These are phyloP conservation scores for Ephemerocybe angulata DNA, from an alignment of 768 basidiomycete genomes.

Conservation along the genomic window DNA sequence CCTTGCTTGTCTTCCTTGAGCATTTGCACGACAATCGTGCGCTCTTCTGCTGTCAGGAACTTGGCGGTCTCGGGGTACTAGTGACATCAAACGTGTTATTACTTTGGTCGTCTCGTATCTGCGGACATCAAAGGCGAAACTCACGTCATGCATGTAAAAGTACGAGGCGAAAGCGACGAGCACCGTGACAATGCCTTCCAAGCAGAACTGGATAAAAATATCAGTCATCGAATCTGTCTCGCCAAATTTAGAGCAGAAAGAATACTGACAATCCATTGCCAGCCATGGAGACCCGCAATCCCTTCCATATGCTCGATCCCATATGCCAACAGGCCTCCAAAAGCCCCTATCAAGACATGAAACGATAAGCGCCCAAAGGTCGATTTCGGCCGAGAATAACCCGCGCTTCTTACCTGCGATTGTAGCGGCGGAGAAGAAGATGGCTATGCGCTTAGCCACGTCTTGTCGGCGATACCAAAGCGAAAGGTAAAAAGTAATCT, in stretches of 20 bases:
- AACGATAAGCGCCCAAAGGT: neutral
- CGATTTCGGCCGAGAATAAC: neutral
- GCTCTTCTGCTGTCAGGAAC: conserved; percentile 48
- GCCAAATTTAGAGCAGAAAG: neutral
- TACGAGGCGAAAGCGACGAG: conserved; percentile 39
- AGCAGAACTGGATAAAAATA: conserved; percentile 33
- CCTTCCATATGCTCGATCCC: conserved; percentile 45
- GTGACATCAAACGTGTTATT: neutral
- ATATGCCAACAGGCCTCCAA: conserved; percentile 42
- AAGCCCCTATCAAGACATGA: conserved; percentile 9
- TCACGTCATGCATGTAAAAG: conserved; percentile 54
- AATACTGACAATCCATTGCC: conserved; percentile 47
- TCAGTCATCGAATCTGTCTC: neutral
- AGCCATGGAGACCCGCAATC: conserved; percentile 35
- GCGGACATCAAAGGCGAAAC: conserved; percentile 8
- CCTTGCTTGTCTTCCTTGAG: conserved; percentile 43
- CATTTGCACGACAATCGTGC: conserved; percentile 33
- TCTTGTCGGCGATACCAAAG: conserved; percentile 61
- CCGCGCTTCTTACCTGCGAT: conserved; percentile 47
- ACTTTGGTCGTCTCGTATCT: neutral
- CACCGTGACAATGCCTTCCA: conserved; percentile 45
- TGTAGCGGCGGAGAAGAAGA: conserved; percentile 64
- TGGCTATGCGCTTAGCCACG: conserved; percentile 53
- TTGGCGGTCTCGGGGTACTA: conserved; percentile 57
- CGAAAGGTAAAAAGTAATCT: conserved; percentile 46